Base-by-base conservation (phyloP, 176 grass and related monocot species). In the Eleusine indica region DNA sequence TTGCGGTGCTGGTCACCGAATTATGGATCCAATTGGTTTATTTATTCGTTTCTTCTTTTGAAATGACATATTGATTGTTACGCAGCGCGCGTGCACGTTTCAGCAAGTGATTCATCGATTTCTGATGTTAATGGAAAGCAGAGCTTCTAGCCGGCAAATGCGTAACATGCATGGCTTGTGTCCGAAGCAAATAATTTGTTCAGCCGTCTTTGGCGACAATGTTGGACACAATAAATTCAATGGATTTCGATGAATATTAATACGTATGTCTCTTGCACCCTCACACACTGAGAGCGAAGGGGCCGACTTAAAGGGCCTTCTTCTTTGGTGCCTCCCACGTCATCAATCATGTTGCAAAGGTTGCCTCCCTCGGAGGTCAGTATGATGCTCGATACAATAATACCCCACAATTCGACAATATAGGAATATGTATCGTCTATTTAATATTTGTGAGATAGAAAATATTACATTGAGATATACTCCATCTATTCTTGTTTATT, bases 121-220 rank as follows among this genome's bases (percentile, higher is more conserved):
- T 10, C 9, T 12, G 44, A 47, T 39, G 37, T 72, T 82, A 72
- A 61, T 51, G 17, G 6, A 65, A 65, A 19, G 57, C 7, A 60
- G 49, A 43, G 30, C 37, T 11, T 79, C 21, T 14, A 71, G 44
- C 8, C 44, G 21, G 19, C 3, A 19, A 30, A 74, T 1, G 70
- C 22, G 15, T 56, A 19, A 14, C 47, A 7, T 66, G 60, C 47
- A 7, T 66, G 60, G 43, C 5, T 80, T 86, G 61, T 73, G 22
- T 57, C 35, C 49, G 57, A 80, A 80, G 60, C 17, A 80, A 86
- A 60, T 39, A 14, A 70, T 76, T 16, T 68, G 22, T 13, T 38
- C 3, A 17, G 48, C 51, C 18, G 0, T 57, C 53, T 35, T 35
- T 9, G 10, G 16, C 10, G 9, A 48, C 18, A 58, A 21, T 80